A percentile compares a stretch with the other conserved stretches of the same genome.
These are phyloP conservation scores for Kondoa subrosea DNA, from an alignment of 768 basidiomycete genomes.

Conservation along the genomic window DNA sequence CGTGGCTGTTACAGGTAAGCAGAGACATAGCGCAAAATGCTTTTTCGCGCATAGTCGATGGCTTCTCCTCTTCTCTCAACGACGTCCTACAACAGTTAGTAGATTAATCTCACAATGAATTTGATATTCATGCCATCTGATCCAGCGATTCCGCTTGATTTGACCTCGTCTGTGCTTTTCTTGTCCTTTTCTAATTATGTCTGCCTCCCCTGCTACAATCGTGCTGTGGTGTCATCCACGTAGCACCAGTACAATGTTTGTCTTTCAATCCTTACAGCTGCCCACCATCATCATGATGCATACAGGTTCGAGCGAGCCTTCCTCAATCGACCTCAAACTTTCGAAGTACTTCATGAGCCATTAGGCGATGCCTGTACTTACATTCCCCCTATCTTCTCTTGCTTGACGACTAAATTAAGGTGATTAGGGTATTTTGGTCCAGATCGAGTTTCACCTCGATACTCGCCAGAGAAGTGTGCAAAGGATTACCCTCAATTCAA, in stretches of 20 bases:
- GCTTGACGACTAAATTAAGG: conserved; percentile 8
- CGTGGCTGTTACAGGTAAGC: no score
- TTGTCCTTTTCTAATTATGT: no score
- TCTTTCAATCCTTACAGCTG: no score
- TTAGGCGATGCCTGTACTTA: neutral
- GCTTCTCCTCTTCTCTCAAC: no score
- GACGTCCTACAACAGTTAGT: no score
- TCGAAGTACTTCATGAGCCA: conserved; percentile 27
- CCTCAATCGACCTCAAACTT: conserved; percentile 14
- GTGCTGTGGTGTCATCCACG: neutral
- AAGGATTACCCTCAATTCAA: conserved; percentile 17
- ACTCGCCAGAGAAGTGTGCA: conserved; percentile 15
- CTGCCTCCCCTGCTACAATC: neutral
- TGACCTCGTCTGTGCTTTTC: no score
- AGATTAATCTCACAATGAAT: no score
- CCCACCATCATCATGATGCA: no score
- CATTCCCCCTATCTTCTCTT: neutral
- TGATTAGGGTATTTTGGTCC: conserved; percentile 24
- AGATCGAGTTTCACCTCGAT: conserved; percentile 24
- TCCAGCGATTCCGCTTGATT: no score
- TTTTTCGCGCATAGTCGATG: no score
- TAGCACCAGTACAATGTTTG: neutral
- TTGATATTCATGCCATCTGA: no score
- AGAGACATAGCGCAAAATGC: no score
- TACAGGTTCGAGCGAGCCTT: conserved; percentile 25